Percentiles rank a stretch among this genome's conserved stretches.
These are phyloP conservation scores for Centrapalus pauciflorus DNA, from an alignment of 129 eudicot genomes.

Conservation along the genomic window DNA sequence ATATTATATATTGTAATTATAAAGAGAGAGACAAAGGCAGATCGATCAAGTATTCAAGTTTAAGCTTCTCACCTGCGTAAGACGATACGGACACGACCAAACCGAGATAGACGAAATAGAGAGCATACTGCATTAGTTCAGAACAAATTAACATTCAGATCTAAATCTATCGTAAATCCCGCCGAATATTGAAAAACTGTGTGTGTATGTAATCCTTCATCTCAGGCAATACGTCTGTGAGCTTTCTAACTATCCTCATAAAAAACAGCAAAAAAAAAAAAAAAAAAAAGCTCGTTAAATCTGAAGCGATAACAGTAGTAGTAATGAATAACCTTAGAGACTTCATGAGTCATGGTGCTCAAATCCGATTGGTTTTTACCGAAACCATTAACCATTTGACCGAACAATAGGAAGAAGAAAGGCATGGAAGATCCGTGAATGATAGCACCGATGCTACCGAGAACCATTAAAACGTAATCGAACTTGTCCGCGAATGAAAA, in stretches of 20 bases:
- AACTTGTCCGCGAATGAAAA: slow-evolving; percentile 76
- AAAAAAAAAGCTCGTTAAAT: not conserved
- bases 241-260: not conserved
- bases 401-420: slow-evolving; percentile 82
- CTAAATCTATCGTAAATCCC: not conserved
- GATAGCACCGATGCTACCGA: slow-evolving; percentile 86
- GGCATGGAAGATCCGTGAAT: slow-evolving; percentile 99
- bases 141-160: slow-evolving; percentile 17
- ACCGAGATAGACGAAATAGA: slow-evolving; percentile 96
- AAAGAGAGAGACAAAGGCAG: not conserved
- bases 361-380: slow-evolving; percentile 91
- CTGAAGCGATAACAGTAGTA: not conserved
- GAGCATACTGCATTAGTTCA: slow-evolving; percentile 72
- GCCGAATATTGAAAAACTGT: not conserved
- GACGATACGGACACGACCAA: slow-evolving; percentile 91
- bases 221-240: not conserved
- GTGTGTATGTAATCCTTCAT: not conserved
- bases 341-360: slow-evolving; percentile 87
- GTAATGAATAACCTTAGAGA: slow-evolving; percentile 50
- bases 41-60: too few species aligned
- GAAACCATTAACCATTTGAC: slow-evolving; percentile 92
- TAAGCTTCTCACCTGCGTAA: slow-evolving; percentile 68
- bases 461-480: slow-evolving; percentile 55
- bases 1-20: not conserved
- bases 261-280: not conserved